These are phyloP conservation scores for Cryptococcus hybrid DNA, from an alignment of 1,284 basidiomycete genomes.

Conservation along the genomic window DNA sequence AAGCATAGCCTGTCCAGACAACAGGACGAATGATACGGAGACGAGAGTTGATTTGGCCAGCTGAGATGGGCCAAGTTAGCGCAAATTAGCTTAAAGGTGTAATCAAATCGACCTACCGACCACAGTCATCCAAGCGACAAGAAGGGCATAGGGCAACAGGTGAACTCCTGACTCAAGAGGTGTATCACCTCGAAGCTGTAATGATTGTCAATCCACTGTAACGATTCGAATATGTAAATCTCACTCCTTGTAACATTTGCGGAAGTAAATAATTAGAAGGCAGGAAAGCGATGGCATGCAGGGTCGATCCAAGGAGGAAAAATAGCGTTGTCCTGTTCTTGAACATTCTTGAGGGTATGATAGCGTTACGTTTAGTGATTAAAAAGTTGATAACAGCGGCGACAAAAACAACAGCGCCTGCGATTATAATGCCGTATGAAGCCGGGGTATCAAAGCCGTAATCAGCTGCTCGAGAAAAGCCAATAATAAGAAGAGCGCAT, in stretches of 20 bases:
- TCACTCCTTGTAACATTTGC: slow-evolving; percentile 35
- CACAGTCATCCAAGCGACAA: slow-evolving; percentile 29
- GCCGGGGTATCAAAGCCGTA: slow-evolving; percentile 50
- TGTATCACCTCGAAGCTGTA: slow-evolving; percentile 22
- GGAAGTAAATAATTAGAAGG: slow-evolving; percentile 32
- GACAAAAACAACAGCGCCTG: slow-evolving; percentile 64
- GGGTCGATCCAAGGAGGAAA: slow-evolving; percentile 34
- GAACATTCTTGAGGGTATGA: slow-evolving; percentile 56
- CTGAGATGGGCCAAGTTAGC: slow-evolving; percentile 6
- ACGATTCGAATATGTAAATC: not conserved
- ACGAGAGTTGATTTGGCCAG: slow-evolving; percentile 37
- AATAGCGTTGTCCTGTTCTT: slow-evolving; percentile 40
- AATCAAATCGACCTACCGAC: slow-evolving; percentile 16
- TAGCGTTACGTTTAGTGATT: slow-evolving; percentile 69
- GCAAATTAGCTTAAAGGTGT: not conserved
- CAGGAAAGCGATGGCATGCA: slow-evolving; percentile 37
- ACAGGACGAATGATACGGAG: slow-evolving; percentile 41
- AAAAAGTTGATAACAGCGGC: slow-evolving; percentile 63
- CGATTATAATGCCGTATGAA: slow-evolving; percentile 69
- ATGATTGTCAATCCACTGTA: not conserved
- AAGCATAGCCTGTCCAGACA: slow-evolving; percentile 36
- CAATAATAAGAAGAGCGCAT: slow-evolving; percentile 72
- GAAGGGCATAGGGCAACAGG: slow-evolving; percentile 31
- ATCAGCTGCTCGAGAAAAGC: slow-evolving; percentile 58
- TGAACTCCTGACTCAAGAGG: slow-evolving; percentile 32